phyloP scores from a whole-genome alignment of 2,329 filamentous ascomycete species.

The Paracamarosporium sp. region DNA sequence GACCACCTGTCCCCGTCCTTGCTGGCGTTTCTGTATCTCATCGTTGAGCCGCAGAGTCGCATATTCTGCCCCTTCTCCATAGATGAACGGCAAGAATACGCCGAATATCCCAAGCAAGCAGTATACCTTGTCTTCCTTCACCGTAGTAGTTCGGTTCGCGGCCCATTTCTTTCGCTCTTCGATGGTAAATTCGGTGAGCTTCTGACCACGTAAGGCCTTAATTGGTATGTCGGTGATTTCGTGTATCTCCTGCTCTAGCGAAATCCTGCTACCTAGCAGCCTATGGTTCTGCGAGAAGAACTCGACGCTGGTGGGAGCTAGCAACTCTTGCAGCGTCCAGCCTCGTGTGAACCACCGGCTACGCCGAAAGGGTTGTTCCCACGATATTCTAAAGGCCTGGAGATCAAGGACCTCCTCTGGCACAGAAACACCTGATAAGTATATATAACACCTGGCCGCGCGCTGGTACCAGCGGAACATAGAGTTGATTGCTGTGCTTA shows the following conservation, averaged over 20 bases:
- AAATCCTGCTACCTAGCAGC: slow-evolving; percentile 13
- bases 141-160: not conserved
- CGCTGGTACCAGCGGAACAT: not conserved
- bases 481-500: too few species aligned
- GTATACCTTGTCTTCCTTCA: not conserved
- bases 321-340: too few species aligned
- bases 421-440: not conserved
- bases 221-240: slow-evolving; percentile 7
- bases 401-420: not conserved
- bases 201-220: not conserved
- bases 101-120: not conserved
- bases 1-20: not conserved
- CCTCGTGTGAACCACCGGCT: too few species aligned
- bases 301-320: slow-evolving; percentile 9
- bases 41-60: too few species aligned
- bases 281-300: slow-evolving; percentile 10
- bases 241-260: slow-evolving; percentile 11
- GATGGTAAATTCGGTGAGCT: not conserved
- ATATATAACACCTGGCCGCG: not conserved
- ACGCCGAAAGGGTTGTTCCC: slow-evolving; percentile 12
- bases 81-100: not conserved
- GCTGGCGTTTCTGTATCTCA: not conserved
- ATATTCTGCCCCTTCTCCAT: too few species aligned
- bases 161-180: not conserved
- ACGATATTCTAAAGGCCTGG: not conserved